Evolutionary conservation across 768 basidiomycete genomes (phyloP), one percentile per base, ranked within the genome.

Genomic region (Sarcodon sp.): DNA sequence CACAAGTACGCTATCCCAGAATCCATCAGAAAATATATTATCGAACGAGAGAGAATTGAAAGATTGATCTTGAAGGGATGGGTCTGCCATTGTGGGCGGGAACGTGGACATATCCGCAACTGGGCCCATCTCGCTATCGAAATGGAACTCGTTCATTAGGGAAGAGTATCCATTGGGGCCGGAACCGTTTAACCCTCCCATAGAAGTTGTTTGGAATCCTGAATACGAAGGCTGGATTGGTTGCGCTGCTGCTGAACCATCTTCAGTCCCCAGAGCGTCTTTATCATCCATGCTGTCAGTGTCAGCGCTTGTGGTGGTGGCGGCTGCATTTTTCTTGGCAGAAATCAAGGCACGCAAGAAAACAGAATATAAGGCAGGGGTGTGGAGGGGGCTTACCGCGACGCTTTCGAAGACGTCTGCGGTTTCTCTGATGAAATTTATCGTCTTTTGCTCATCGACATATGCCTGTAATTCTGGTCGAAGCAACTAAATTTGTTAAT

Each of bases 1-100:
- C 21, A 91, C 82, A 34, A 91, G 75, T 57, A 90, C 79, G 54
- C 74, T 88, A 62, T 90, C 89, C 89, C 88, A 91, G 62, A 91
- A 91, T 37, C 77, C 79, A 50, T 70, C 77, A 51, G 77, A 82
- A 46, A 91, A 68, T 38, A 90, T 81, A 56, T 78, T 82, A 55
- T 90, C 88, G 83, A 91, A 88, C 45, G 85, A 80, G 51, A 90
- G 58, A 66, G 72, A 62, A 41, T 15, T 9, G 37, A 70, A 72
- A 49, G 61, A 59, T 43, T 62, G 60, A 51, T 67, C 67, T 48
- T 60, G 69, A 48, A 66, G 67, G 35, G 60, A 43, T 47, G 71
- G 69, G 4, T 77, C 71, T 44, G 77, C 81, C 83, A 88, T 87
- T 46, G 83, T 87, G n/a, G 87, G 87, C 44, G 87, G 87, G 74